Conservation (phyloP, 768 basidiomycete genomes). For the Tylopilus balloui region DNA sequence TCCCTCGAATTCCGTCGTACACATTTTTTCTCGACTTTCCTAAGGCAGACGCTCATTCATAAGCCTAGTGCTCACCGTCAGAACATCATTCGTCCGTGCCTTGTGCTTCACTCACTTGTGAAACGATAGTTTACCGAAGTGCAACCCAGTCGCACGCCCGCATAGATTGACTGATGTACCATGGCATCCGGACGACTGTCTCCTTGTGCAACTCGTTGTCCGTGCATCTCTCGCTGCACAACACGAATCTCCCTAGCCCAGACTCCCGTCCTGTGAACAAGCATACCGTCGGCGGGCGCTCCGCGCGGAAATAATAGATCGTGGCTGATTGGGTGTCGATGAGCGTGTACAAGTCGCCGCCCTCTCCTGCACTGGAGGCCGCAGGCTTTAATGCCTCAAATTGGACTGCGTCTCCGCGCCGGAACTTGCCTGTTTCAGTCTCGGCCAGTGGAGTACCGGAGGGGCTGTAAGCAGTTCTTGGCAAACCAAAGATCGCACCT, state of each 20-base stretch:
- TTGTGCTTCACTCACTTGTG: background rate
- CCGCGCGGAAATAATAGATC: conserved; percentile 24
- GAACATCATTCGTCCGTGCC: background rate
- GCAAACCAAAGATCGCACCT: conserved; percentile 1
- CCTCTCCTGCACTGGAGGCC: background rate
- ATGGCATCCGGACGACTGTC: conserved; percentile 24
- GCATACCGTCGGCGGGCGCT: conserved; percentile 22
- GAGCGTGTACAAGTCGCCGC: conserved; percentile 21
- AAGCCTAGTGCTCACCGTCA: background rate
- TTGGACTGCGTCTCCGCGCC: conserved; percentile 17
- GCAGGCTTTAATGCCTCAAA: background rate
- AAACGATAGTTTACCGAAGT: conserved; percentile 4
- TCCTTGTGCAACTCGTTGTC: conserved; percentile 24
- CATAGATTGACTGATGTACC: conserved; percentile 17
- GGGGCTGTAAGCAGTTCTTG: conserved; percentile 17
- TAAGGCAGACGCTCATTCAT: background rate
- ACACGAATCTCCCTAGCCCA: conserved; percentile 20
- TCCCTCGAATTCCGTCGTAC: too few species aligned
- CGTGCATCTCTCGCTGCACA: conserved; percentile 21
- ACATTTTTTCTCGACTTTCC: too few species aligned
- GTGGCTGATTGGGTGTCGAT: conserved; percentile 20
- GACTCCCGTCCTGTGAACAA: conserved; percentile 19
- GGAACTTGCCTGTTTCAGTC: conserved; percentile 7
- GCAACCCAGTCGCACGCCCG: conserved; percentile 23
- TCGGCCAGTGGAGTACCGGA: conserved; percentile 14